phyloP scores from a whole-genome alignment of 2,329 filamentous ascomycete species.

The Ceratocystis colombiana region DNA sequence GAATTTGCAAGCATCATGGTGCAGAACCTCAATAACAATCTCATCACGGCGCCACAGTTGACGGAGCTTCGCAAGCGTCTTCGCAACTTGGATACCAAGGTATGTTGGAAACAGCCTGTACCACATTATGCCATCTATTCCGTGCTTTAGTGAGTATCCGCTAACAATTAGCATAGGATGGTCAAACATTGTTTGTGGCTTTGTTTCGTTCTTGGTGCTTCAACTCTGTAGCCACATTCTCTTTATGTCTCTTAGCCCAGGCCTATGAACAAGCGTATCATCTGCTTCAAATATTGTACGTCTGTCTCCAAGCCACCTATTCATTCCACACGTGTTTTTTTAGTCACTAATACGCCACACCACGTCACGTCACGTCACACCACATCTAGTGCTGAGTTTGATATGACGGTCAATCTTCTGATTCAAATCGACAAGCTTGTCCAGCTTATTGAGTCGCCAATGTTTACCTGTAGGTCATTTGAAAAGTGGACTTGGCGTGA shows the following conservation, averaged over 20 bases:
- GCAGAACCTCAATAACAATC: conserved; percentile 96
- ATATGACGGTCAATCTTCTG: conserved; percentile 97
- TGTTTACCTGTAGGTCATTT: conserved; percentile 72
- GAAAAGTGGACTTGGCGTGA: not conserved
- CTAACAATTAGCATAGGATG: conserved; percentile 50
- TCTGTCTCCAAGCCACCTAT: conserved; percentile 19
- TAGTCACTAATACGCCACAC: too few species aligned
- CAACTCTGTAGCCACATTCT: conserved; percentile 96
- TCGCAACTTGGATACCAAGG: conserved; percentile 79
- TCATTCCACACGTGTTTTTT: not conserved
- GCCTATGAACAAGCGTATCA: conserved; percentile 98
- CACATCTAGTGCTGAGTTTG: conserved; percentile 66
- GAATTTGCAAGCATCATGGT: conserved; percentile 99
- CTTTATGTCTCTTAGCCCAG: conserved; percentile 85
- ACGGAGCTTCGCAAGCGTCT: conserved; percentile 82
- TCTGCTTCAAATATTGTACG: conserved; percentile 85
- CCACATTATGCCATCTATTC: not conserved
- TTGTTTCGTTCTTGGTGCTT: conserved; percentile 97
- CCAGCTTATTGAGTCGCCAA: conserved; percentile 89
- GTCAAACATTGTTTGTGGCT: conserved; percentile 88
- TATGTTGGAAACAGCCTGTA: conserved; percentile 31
- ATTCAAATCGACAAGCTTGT: conserved; percentile 99
- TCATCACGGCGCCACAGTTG: conserved; percentile 92
- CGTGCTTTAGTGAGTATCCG: too few species aligned
- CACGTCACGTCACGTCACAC: not conserved